Conservation (phyloP, 2,329 filamentous ascomycete genomes). For the Periconia digitata region DNA sequence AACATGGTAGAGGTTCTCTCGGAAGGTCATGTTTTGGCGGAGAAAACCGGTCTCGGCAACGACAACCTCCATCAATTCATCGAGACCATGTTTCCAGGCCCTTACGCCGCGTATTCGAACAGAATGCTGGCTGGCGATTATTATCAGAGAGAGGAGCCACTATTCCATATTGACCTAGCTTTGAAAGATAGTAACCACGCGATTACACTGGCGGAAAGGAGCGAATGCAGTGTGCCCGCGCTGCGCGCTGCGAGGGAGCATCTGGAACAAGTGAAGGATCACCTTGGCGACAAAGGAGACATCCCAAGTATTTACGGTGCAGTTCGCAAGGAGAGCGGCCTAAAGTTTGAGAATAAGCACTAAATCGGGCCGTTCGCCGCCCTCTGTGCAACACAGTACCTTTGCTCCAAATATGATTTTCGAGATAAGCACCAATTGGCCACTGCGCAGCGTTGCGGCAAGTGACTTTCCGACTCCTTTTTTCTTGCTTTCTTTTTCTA, state of each 20-base stretch:
- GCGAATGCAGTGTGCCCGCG: conserved; percentile 64
- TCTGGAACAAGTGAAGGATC: conserved; percentile 67
- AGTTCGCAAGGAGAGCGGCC: conserved; percentile 70
- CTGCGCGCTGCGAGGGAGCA: conserved; percentile 68
- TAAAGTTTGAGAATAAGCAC: conserved; percentile 64
- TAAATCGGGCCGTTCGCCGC: conserved; percentile 2
- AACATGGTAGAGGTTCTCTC: conserved; percentile 80
- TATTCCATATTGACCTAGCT: conserved; percentile 81
- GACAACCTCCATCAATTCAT: conserved; percentile 72
- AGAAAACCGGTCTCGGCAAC: conserved; percentile 75
- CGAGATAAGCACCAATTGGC: no score
- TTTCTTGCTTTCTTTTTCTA: no score
- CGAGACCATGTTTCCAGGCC: conserved; percentile 72
- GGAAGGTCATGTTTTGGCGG: conserved; percentile 76
- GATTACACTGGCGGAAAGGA: conserved; percentile 62
- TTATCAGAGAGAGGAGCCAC: conserved; percentile 72
- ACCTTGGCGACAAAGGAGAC: conserved; percentile 72
- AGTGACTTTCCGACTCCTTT: no score
- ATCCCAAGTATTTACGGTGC: conserved; percentile 82
- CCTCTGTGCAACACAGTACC: not conserved
- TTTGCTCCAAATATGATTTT: no score
- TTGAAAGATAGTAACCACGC: conserved; percentile 82
- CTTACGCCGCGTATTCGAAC: conserved; percentile 72
- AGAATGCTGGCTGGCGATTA: conserved; percentile 78
- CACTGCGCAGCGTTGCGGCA: no score